Evolutionary conservation across 768 basidiomycete species (phyloP).

Genomic region (Russula emetica): DNA sequence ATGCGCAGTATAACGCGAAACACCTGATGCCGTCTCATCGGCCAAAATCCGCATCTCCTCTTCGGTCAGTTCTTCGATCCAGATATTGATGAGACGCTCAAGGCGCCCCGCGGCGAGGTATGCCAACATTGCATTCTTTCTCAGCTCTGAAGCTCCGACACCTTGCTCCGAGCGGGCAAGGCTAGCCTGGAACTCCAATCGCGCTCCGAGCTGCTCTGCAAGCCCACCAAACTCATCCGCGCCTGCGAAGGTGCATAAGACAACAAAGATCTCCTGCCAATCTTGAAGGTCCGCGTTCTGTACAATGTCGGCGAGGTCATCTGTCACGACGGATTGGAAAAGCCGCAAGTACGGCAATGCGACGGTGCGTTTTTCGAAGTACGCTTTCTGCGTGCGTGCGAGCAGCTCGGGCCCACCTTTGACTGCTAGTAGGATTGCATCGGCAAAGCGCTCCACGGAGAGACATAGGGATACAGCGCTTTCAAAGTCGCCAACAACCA

Average conservation of each 20-base stretch:
- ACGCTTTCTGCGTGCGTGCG: slow-evolving; percentile 83
- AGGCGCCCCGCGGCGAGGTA: slow-evolving; percentile 89
- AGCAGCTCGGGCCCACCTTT: slow-evolving; percentile 87
- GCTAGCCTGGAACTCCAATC: slow-evolving; percentile 82
- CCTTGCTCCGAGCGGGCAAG: slow-evolving; percentile 50
- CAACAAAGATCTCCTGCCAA: slow-evolving; percentile 96
- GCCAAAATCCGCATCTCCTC: slow-evolving; percentile 61
- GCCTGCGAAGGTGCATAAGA: slow-evolving; percentile 89
- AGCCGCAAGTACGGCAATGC: slow-evolving; percentile 84
- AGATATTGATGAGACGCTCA: slow-evolving; percentile 85
- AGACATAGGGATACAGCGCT: slow-evolving; percentile 90
- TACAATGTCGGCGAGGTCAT: slow-evolving; percentile 89
- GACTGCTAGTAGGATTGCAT: slow-evolving; percentile 90
- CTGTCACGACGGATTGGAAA: slow-evolving; percentile 89
- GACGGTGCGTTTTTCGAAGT: slow-evolving; percentile 79
- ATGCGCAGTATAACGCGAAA: slow-evolving; percentile 71
- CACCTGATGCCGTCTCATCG: slow-evolving; percentile 39
- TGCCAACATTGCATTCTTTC: slow-evolving; percentile 88
- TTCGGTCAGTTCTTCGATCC: slow-evolving; percentile 84
- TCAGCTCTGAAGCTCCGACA: slow-evolving; percentile 46
- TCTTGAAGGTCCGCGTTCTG: slow-evolving; percentile 93
- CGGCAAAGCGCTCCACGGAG: slow-evolving; percentile 84
- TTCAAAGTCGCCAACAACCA: slow-evolving; percentile 94
- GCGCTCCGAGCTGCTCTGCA: slow-evolving; percentile 85
- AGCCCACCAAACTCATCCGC: slow-evolving; percentile 82